Conservation (phyloP, 345 rosid genomes). For the Moricandia moricandioides region DNA sequence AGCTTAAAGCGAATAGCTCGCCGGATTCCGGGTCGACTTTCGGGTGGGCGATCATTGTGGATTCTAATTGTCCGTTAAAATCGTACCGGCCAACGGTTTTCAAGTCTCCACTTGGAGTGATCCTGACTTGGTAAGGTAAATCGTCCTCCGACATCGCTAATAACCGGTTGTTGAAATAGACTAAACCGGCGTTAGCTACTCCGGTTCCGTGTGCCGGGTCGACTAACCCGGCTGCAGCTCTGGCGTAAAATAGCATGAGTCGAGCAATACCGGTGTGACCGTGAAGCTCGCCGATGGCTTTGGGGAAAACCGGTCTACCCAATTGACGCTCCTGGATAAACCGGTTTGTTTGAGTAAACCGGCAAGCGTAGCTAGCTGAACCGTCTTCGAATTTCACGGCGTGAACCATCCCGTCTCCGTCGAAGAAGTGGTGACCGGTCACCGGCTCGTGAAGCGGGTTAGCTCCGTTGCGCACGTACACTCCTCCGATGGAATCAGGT, state of each 20-base stretch:
- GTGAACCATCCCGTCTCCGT: conserved; percentile 95
- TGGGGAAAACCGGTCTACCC: conserved; percentile 77
- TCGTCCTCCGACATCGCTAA: conserved; percentile 93
- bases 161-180: conserved; percentile 63
- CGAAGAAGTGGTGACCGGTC: conserved; percentile 90
- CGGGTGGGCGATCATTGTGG: conserved; percentile 92
- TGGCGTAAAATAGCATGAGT: conserved; percentile 66
- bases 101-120: conserved; percentile 61
- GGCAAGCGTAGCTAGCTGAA: conserved; percentile 69
- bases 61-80: conserved; percentile 55
- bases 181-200: conserved; percentile 85
- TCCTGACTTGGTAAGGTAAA: conserved; percentile 69
- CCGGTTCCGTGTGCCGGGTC: conserved; percentile 71
- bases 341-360: conserved; percentile 76
- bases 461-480: conserved; percentile 79
- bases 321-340: conserved; percentile 60
- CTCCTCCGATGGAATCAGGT: conserved; percentile 63
- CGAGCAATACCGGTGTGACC: conserved; percentile 90
- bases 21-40: conserved; percentile 71
- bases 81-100: conserved; percentile 63
- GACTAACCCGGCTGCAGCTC: conserved; percentile 63
- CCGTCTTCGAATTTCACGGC: conserved; percentile 57
- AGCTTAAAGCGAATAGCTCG: conserved; percentile 72
- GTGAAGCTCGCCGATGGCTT: conserved; percentile 92
- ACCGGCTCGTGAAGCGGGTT: conserved; percentile 83